These are phyloP conservation scores for Haematococcus lacustris DNA, from an alignment of 139 green algal genomes.

Conservation along the genomic window DNA sequence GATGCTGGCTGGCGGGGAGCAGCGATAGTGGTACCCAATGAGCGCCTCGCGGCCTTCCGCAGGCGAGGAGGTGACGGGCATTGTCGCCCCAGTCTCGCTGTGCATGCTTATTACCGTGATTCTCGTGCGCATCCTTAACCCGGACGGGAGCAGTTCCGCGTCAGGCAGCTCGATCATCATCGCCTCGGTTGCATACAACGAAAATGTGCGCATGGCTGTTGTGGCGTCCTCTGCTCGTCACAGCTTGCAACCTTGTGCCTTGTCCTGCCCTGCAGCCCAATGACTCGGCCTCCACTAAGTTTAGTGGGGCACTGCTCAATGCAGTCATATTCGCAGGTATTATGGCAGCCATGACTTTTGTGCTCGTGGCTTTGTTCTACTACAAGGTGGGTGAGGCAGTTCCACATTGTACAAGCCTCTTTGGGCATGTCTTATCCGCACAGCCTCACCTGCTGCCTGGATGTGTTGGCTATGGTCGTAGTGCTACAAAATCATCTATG, in stretches of 20 bases:
- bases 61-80: conserved; percentile 77
- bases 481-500: conserved; percentile 79
- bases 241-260: not conserved
- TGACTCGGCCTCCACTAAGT: conserved; percentile 70
- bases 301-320: conserved; percentile 82
- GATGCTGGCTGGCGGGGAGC: no score
- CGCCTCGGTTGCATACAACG: conserved; percentile 69
- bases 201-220: conserved; percentile 48
- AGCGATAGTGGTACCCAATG: no score
- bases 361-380: conserved; percentile 88
- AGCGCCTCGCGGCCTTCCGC: not conserved
- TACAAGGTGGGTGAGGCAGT: conserved; percentile 45
- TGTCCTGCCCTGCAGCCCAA: conserved; percentile 28
- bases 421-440: not conserved
- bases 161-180: conserved; percentile 48
- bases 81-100: conserved; percentile 77
- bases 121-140: conserved; percentile 79
- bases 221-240: not conserved
- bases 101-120: conserved; percentile 88
- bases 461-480: conserved; percentile 19
- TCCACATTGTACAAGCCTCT: not conserved
- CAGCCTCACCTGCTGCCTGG: not conserved
- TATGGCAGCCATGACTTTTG: conserved; percentile 82
- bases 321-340: conserved; percentile 82
- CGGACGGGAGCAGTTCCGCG: conserved; percentile 44